phyloP scores from a whole-genome alignment of 164 flowering plant species.

The Pachysandra terminalis region DNA sequence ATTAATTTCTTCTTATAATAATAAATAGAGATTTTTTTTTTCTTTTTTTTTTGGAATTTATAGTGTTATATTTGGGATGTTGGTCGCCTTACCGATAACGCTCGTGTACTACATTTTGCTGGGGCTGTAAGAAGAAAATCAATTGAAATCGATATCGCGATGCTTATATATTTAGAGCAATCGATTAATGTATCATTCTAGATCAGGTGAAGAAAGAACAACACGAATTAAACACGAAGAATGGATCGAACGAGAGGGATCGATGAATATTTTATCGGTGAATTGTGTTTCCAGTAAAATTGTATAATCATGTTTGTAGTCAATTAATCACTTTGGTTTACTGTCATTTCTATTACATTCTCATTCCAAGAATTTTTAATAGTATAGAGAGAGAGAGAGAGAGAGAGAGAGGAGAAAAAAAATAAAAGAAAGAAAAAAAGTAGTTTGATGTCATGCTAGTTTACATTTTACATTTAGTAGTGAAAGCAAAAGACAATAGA shows the following conservation, averaged over 20 bases:
- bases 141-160: no score
- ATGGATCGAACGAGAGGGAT: no score
- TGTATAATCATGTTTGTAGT: conserved; percentile 46
- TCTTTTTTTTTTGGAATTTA: conserved; percentile 7
- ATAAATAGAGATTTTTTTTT: not conserved
- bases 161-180: no score
- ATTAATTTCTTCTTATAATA: not conserved
- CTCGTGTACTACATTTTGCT: conserved; percentile 81
- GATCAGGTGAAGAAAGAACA: no score
- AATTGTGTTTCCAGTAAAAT: conserved; percentile 29
- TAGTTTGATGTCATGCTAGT: not conserved
- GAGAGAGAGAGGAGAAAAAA: not conserved
- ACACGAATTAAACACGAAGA: no score
- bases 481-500: not conserved
- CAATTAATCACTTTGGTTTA: conserved; percentile 23
- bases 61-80: conserved; percentile 90
- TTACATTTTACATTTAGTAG: not conserved
- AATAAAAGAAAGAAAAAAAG: not conserved
- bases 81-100: conserved; percentile 79
- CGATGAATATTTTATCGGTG: not conserved
- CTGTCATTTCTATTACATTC: not conserved
- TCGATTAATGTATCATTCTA: not conserved
- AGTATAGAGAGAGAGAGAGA: not conserved
- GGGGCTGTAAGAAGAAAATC: conserved; percentile 44
- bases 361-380: conserved; percentile 1